Evolutionary conservation across 2,329 filamentous ascomycete species (phyloP), one percentile per base, ranked within the genome.

Genomic region (Teratosphaeria viscida): DNA sequence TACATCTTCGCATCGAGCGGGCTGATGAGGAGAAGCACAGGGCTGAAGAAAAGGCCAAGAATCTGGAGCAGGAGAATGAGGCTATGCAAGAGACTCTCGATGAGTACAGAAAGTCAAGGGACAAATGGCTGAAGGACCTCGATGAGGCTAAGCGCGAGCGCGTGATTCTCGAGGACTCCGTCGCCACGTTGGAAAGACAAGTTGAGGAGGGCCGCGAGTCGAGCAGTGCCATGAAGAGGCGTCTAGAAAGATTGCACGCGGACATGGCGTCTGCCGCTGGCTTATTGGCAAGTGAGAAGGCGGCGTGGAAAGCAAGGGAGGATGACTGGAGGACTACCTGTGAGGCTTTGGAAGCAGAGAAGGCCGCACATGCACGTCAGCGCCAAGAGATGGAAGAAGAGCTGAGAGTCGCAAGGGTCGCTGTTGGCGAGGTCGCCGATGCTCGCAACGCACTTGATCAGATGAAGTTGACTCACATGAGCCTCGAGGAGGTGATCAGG

Each of bases 181-280:
- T 95, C 60, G 84, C 86, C 62, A 86, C 85, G 26, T 80, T 96
- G 59, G 85, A 86, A 62, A 92, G 96, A 75, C 92, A 90, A 68
- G 85, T 92, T 69, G 85, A 87, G 63, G 83, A 95, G 61, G 87
- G 91, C 60, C 90, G 96, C 71, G 85, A 82, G 34, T 68, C 68
- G 19, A 64, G 67, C 5, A 62, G 57, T 37, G 57, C 63, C 62
- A 92, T 95, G 83, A 87, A 90, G 65, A 79, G 80, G 71, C 95
- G 94, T 74, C 88, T 96, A 68, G 84, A 92, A 66, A 85, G 85
- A 61, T 79, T 99, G 47, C 92, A 97, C 74, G 84, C 90, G 63
- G 90, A 96, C 66, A 92, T 97, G 87, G 83, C 85, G 35, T 80
- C 80, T 59, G 89, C 90, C 55, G 86, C 89, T 57, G 84, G 85